These are phyloP conservation scores for Alternaria solani DNA, from an alignment of 2,329 filamentous ascomycete genomes.

Conservation along the genomic window DNA sequence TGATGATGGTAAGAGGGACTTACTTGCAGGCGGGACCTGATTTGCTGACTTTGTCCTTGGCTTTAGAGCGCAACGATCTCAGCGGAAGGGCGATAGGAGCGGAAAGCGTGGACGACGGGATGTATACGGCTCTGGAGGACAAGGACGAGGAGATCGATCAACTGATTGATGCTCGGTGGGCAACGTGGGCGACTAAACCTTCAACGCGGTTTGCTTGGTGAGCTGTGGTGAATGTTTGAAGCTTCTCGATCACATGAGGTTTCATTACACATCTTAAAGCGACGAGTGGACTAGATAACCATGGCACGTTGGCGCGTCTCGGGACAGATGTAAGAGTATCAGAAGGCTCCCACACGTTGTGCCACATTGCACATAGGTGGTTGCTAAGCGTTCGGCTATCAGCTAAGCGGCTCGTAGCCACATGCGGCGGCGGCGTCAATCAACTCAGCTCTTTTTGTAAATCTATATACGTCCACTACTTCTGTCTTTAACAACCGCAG, in stretches of 20 bases:
- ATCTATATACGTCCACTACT: no score
- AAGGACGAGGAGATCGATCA: background rate
- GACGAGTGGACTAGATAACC: background rate
- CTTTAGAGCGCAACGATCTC: background rate
- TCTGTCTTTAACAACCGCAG: no score
- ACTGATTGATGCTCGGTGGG: background rate
- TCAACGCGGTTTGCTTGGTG: background rate
- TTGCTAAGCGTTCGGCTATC: conserved; percentile 20
- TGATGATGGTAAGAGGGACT: background rate
- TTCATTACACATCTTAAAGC: background rate
- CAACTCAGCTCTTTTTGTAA: no score
- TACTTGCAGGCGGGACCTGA: background rate
- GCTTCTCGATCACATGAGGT: background rate
- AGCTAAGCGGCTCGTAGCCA: no score
- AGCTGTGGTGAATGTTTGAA: background rate
- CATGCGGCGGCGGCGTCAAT: no score
- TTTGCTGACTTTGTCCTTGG: background rate
- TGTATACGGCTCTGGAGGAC: background rate
- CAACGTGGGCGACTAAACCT: background rate
- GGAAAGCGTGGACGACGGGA: background rate
- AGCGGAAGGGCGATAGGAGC: background rate
- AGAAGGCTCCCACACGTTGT: conserved; percentile 5
- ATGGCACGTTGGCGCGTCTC: background rate
- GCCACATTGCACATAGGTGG: conserved; percentile 17
- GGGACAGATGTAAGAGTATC: background rate